Evolutionary conservation across 1,139 yeast species (phyloP).

Genomic region (Suhomyces choctaworum): DNA sequence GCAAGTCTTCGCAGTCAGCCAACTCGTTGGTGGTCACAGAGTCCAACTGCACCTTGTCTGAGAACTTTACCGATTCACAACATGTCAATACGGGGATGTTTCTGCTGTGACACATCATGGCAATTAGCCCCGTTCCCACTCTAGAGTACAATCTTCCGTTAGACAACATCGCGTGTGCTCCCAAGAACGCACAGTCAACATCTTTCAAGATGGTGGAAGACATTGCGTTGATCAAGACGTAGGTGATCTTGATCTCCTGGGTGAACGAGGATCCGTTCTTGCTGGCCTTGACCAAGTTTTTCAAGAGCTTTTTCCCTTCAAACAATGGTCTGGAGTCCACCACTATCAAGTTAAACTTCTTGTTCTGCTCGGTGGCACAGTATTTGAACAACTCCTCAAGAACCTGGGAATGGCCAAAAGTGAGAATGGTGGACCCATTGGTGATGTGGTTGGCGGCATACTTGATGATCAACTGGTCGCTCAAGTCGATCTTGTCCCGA

Average conservation of each 20-base stretch:
- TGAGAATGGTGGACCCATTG: slow-evolving; percentile 77
- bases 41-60: slow-evolving; percentile 94
- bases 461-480: slow-evolving; percentile 81
- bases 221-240: slow-evolving; percentile 76
- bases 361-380: slow-evolving; percentile 62
- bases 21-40: slow-evolving; percentile 92
- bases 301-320: slow-evolving; percentile 83
- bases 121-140: slow-evolving; percentile 92
- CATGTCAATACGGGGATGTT: slow-evolving; percentile 93
- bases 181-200: slow-evolving; percentile 87
- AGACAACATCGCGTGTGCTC: slow-evolving; percentile 96
- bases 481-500: slow-evolving; percentile 78
- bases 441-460: slow-evolving; percentile 76
- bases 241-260: slow-evolving; percentile 44
- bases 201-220: slow-evolving; percentile 74
- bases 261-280: slow-evolving; percentile 26
- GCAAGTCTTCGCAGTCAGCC: slow-evolving; percentile 79
- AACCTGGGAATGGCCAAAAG: slow-evolving; percentile 88
- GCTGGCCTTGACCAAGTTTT: slow-evolving; percentile 48
- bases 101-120: slow-evolving; percentile 85
- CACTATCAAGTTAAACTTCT: slow-evolving; percentile 75
- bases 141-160: slow-evolving; percentile 92
- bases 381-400: slow-evolving; percentile 72
- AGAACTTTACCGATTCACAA: slow-evolving; percentile 92
- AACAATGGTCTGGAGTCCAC: slow-evolving; percentile 96